phyloP scores from a whole-genome alignment of 2,329 filamentous ascomycete species.

The Fusarium buxicola region DNA sequence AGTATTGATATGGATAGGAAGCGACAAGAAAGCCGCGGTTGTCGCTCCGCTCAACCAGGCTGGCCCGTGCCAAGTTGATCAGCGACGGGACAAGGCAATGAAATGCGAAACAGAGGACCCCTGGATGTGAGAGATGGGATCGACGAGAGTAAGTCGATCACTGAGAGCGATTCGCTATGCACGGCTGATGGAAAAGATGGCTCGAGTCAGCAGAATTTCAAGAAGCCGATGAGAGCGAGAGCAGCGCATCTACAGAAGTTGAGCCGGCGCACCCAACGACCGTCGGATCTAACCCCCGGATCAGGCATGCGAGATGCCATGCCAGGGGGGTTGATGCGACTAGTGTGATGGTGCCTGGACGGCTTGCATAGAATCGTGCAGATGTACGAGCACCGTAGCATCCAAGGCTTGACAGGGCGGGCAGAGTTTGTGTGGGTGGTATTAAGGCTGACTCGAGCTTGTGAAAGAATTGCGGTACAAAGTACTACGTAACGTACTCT shows the following conservation, averaged over 20 bases:
- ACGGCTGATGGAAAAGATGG: background rate
- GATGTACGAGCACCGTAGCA: conserved; percentile 7
- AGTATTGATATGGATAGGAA: conserved; percentile 22
- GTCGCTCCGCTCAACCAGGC: conserved; percentile 14
- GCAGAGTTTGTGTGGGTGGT: conserved; percentile 23
- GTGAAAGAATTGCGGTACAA: background rate
- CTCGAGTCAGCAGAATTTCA: conserved; percentile 20
- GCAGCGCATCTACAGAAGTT: too few relatives aligned
- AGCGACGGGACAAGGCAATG: conserved; percentile 23
- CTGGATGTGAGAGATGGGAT: conserved; percentile 20
- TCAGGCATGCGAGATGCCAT: conserved; percentile 22
- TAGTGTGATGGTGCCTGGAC: conserved; percentile 36
- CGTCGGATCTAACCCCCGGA: conserved; percentile 29
- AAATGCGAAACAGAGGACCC: conserved; percentile 30
- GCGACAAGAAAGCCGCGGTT: conserved; percentile 25
- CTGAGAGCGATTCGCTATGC: conserved; percentile 9
- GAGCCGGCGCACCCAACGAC: too few relatives aligned
- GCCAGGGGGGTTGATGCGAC: conserved; percentile 34
- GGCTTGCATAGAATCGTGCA: conserved; percentile 28
- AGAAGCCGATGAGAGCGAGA: background rate
- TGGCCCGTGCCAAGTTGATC: conserved; percentile 36
- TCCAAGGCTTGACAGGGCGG: conserved; percentile 26
- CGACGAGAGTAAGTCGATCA: conserved; percentile 35
- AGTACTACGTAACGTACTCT: too few relatives aligned
- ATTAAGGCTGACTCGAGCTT: conserved; percentile 33